phyloP scores from a whole-genome alignment of 768 basidiomycete species.

The Phaeotremella fagi region DNA sequence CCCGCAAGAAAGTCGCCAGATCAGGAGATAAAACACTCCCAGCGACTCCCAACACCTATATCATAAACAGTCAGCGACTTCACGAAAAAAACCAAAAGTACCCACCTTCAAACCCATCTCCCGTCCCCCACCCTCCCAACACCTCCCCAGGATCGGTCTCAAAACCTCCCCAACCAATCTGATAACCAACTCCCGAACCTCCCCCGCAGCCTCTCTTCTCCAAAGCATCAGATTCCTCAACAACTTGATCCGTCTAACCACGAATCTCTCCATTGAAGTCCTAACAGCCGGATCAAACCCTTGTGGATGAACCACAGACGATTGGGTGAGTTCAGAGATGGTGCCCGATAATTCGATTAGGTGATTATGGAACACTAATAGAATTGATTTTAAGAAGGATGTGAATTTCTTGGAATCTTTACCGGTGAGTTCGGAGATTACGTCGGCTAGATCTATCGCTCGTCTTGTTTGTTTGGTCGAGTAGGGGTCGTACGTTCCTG shows the following conservation, averaged over 20 bases:
- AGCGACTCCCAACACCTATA: conserved; percentile 24
- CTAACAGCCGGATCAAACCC: conserved; percentile 73
- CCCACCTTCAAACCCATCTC: conserved; percentile 60
- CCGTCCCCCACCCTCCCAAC: conserved; percentile 85
- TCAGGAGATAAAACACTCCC: conserved; percentile 27
- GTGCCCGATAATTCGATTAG: conserved; percentile 45
- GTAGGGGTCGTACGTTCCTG: conserved; percentile 78
- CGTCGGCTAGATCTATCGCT: conserved; percentile 69
- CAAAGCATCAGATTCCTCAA: conserved; percentile 68
- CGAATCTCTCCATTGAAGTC: conserved; percentile 65
- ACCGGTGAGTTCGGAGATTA: conserved; percentile 71
- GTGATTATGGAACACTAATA: conserved; percentile 56
- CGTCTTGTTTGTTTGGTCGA: conserved; percentile 61
- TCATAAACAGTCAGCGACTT: conserved; percentile 5
- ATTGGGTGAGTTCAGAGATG: conserved; percentile 21
- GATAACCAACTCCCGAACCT: conserved; percentile 56
- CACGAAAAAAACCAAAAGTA: too few species aligned
- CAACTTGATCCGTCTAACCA: conserved; percentile 65
- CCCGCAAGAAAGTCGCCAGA: conserved; percentile 22
- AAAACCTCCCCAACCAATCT: conserved; percentile 61
- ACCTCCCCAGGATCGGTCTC: conserved; percentile 62
- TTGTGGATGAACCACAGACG: conserved; percentile 44
- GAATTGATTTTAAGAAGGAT: conserved; percentile 56
- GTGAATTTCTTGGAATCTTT: conserved; percentile 51
- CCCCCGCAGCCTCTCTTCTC: conserved; percentile 66